These are phyloP conservation scores for Prinsepia uniflora DNA, from an alignment of 306 rosid species.

Conservation along the genomic window DNA sequence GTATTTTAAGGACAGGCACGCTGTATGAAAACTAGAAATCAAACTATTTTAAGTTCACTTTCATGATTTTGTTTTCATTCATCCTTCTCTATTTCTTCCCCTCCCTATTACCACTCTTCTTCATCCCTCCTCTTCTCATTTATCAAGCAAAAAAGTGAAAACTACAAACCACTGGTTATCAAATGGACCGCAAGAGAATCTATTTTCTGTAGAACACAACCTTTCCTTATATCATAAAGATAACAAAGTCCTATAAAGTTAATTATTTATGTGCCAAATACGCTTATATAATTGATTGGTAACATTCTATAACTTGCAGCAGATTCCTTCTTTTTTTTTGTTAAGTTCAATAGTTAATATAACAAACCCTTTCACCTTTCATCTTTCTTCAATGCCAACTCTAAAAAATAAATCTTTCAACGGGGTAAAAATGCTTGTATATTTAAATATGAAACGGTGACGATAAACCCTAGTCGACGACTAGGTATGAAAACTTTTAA, in stretches of 20 bases:
- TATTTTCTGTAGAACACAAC: neutral
- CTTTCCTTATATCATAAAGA: neutral
- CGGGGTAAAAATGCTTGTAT: neutral
- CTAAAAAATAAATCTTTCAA: neutral
- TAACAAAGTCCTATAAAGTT: neutral
- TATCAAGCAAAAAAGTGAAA: too few relatives aligned
- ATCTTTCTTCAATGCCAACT: neutral
- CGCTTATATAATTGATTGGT: neutral
- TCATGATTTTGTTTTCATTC: too few relatives aligned
- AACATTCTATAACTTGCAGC: slow-evolving; percentile 1
- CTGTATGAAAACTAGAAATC: too few relatives aligned
- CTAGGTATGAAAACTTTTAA: neutral
- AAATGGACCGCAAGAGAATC: neutral
- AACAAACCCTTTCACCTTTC: neutral
- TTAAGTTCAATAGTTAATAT: neutral
- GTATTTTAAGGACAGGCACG: too few relatives aligned
- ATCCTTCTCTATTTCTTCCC: too few relatives aligned
- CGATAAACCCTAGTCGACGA: neutral
- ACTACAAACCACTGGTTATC: too few relatives aligned
- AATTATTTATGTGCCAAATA: neutral
- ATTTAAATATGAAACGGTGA: neutral
- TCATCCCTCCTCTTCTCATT: too few relatives aligned
- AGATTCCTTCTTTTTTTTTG: neutral
- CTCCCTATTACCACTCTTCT: too few relatives aligned
- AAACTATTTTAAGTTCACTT: too few relatives aligned